A percentile compares a stretch with the other conserved stretches of the same genome.
These are phyloP conservation scores for Cymbopogon citratus DNA, from an alignment of 176 grass and related monocot species.

Conservation along the genomic window DNA sequence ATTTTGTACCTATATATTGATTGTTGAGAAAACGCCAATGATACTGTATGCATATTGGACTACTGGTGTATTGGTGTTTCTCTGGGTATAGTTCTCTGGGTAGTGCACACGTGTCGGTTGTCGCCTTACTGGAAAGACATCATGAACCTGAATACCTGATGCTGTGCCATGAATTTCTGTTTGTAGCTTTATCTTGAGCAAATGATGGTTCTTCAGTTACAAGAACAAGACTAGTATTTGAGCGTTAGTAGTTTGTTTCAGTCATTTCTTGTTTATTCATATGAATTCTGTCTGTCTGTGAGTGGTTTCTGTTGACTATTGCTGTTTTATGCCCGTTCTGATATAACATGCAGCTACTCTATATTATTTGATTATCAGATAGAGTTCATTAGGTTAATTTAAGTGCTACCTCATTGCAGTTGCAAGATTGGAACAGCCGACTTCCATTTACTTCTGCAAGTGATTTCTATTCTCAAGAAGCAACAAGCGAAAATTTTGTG, in stretches of 20 bases:
- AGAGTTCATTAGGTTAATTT: conserved; percentile 11
- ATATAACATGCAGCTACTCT: neutral
- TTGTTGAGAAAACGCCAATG: neutral
- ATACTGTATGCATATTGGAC: neutral
- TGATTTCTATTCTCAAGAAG: conserved; percentile 95
- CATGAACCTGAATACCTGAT: neutral
- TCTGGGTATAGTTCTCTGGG: too few species aligned
- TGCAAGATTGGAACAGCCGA: conserved; percentile 97
- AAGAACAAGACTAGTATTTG: neutral
- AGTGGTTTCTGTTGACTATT: neutral
- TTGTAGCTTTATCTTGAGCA: neutral
- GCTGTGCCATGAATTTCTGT: neutral
- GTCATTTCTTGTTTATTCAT: neutral
- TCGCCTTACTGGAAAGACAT: neutral
- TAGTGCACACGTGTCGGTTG: neutral
- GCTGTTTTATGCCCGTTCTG: neutral
- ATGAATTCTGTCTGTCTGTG: neutral
- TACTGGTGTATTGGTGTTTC: too few species aligned
- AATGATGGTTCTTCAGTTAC: neutral
- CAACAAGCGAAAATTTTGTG: conserved; percentile 92
- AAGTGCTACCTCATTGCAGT: conserved; percentile 46
- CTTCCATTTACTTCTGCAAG: conserved; percentile 70
- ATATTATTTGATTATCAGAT: conserved; percentile 7
- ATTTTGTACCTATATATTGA: neutral
- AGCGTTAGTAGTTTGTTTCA: neutral